Evolutionary conservation across 2,329 filamentous ascomycete species (phyloP).

Genomic region (Phaeosphaeriaceae sp.): DNA sequence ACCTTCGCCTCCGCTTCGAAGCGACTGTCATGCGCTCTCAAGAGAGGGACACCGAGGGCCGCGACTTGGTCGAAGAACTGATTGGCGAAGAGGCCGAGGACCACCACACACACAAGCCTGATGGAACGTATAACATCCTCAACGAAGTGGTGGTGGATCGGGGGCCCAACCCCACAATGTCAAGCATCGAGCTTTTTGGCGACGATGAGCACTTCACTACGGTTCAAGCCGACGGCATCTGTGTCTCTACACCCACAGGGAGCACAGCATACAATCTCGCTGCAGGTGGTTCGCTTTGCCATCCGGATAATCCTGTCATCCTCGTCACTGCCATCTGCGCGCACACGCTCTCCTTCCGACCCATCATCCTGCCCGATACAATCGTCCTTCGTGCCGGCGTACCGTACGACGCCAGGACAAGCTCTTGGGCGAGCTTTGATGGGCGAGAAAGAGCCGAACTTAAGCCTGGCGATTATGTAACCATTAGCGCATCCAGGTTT

Average conservation of each 20-base stretch:
- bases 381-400: constrained; percentile 92
- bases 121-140: constrained; percentile 85
- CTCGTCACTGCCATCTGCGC: constrained; percentile 93
- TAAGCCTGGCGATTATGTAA: constrained; percentile 80
- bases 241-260: constrained; percentile 91
- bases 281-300: constrained; percentile 91
- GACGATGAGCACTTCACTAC: constrained; percentile 96
- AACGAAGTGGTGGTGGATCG: constrained; percentile 98
- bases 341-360: constrained; percentile 91
- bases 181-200: constrained; percentile 87
- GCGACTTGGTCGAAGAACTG: constrained; percentile 78
- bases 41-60: constrained; percentile 47
- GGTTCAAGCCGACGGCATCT: constrained; percentile 89
- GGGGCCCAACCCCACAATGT: constrained; percentile 94
- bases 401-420: constrained; percentile 89
- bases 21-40: constrained; percentile 88
- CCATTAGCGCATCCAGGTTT: constrained; percentile 79
- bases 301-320: constrained; percentile 96
- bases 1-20: constrained; percentile 86
- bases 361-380: constrained; percentile 95
- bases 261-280: constrained; percentile 96
- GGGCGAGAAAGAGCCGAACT: constrained; percentile 82
- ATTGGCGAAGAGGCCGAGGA: constrained; percentile 86
- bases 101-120: constrained; percentile 82
- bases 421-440: constrained; percentile 97